Conservation (phyloP, 495 filamentous ascomycete species). For the Chlorociboria aeruginascens region DNA sequence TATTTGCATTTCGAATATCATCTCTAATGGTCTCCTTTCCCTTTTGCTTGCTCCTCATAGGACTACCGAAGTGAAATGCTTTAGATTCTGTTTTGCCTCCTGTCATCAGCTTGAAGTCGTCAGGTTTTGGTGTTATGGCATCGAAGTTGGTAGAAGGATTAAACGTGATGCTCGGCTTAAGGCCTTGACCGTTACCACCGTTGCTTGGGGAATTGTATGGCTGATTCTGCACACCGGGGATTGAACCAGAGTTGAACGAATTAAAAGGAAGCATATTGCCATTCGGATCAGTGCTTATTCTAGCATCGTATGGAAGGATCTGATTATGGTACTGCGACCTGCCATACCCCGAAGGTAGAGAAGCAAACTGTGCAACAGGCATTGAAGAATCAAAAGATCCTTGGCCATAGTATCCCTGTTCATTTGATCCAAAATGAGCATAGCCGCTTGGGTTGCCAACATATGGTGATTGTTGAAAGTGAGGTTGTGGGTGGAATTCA, state of each 20-base stretch:
- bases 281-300: background rate
- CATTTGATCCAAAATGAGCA: background rate
- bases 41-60: too few relatives aligned
- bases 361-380: background rate
- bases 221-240: background rate
- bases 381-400: too few relatives aligned
- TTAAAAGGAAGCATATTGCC: too few relatives aligned
- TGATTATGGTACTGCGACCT: background rate
- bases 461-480: background rate
- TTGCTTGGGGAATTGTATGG: background rate
- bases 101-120: too few relatives aligned
- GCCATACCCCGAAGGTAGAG: background rate
- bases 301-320: constrained; percentile 2
- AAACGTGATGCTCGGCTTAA: background rate
- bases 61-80: too few relatives aligned
- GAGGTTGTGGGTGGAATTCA: background rate
- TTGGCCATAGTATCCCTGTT: too few relatives aligned
- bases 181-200: background rate
- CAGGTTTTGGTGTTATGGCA: background rate
- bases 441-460: background rate
- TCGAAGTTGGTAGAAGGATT: background rate
- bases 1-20: background rate
- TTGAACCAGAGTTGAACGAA: background rate
- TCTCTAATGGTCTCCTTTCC: background rate
- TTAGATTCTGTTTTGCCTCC: too few relatives aligned